Evolutionary conservation across 805 yeast genomes (phyloP).

Genomic region (Lachancea quebecensis): DNA sequence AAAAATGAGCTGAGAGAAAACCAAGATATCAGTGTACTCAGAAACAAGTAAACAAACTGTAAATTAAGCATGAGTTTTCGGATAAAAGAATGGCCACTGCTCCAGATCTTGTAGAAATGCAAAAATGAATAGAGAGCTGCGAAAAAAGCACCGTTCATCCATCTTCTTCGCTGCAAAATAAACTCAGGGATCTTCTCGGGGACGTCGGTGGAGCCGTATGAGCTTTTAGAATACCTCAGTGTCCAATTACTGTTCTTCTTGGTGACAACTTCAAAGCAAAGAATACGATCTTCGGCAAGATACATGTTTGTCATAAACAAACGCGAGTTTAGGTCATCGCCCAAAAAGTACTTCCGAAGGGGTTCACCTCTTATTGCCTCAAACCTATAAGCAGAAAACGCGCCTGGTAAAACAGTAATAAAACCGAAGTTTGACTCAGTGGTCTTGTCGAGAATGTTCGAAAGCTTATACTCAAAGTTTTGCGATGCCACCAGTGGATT

Average conservation of each 20-base stretch:
- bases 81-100: conserved; percentile 60
- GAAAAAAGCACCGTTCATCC: conserved; percentile 95
- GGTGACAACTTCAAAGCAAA: conserved; percentile 94
- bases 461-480: conserved; percentile 93
- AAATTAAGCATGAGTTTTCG: conserved; percentile 68
- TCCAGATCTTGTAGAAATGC: conserved; percentile 72
- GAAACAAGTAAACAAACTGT: conserved; percentile 72
- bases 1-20: conserved; percentile 87
- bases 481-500: conserved; percentile 95
- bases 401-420: conserved; percentile 92
- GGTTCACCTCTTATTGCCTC: conserved; percentile 81
- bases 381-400: conserved; percentile 89
- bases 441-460: conserved; percentile 91
- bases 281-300: conserved; percentile 90
- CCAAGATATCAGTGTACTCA: conserved; percentile 80
- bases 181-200: conserved; percentile 84
- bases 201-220: conserved; percentile 92
- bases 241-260: conserved; percentile 68
- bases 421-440: conserved; percentile 93
- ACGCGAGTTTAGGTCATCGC: conserved; percentile 76
- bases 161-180: conserved; percentile 86
- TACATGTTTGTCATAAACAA: conserved; percentile 95
- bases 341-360: conserved; percentile 81
- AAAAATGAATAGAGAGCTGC: conserved; percentile 84
- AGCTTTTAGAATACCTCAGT: conserved; percentile 76